Evolutionary conservation across 306 rosid genomes (phyloP), one percentile per base, ranked within the genome.

Genomic region (Calophaca sinica): DNA sequence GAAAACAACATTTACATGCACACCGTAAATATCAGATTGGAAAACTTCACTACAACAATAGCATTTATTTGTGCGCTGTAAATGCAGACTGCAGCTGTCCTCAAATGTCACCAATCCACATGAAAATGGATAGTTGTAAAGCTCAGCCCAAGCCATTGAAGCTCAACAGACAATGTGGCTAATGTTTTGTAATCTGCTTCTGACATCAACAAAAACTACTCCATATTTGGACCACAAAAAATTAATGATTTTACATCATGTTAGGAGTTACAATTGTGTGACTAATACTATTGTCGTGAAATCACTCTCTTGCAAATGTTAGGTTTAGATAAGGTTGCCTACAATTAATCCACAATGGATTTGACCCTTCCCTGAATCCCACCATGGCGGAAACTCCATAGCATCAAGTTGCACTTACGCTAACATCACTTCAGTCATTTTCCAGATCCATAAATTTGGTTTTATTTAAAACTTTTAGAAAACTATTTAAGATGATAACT

Each of bases 21-120:
- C 2, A 7, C 9, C 3, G 38, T 57, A 57, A 55, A 57, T 4
- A 57, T 9, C 7, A 15, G 14, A 32, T 29, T 57, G 62, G 13
- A 31, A 57, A 57, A 57, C 6, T 8, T 57, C 6, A 29, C 38
- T 57, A 6, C 53, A 45, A 65, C 31, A 65, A 42, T 32, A 44
- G 53, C 71, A 65, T 28, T 65, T 6, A 15, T 65, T 35, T 29
- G 20, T 32, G 9, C 41, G 26, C 11, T 28, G 54, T 65, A 26
- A 65, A 44, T 65, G 76, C 14, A 72, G 55, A 58, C 13, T 72
- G 67, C 67, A 57, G 68, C 4, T 58, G 45, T 44, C 58, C 38
- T 29, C 52, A 26, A 66, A 66, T 54, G 33, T 28, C 8, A 3
- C 38, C 39, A 46, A 62, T 65, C 49, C 31, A 28, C 52, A 48